phyloP scores from a whole-genome alignment of 768 basidiomycete species.

The Hygrophorus russula region DNA sequence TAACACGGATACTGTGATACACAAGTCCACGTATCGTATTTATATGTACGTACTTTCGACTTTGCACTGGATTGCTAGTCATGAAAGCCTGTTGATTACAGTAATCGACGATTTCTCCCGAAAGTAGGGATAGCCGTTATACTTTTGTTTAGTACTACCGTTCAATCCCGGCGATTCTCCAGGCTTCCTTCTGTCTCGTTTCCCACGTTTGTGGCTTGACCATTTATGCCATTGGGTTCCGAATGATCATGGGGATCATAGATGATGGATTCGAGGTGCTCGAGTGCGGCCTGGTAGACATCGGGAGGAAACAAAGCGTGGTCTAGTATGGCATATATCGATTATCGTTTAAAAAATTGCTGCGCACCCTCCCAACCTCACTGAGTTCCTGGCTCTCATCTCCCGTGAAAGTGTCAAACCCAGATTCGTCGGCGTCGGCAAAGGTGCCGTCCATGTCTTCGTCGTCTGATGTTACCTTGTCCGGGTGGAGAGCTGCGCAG shows the following conservation, averaged over 20 bases:
- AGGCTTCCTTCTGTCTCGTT: background rate
- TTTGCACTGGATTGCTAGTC: too few species aligned
- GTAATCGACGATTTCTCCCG: too few species aligned
- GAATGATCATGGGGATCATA: slow-evolving; percentile 31
- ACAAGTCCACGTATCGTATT: too few species aligned
- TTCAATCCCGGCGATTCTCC: slow-evolving; percentile 6
- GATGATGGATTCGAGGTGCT: slow-evolving; percentile 75
- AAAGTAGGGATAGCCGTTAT: background rate
- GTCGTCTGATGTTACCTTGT: slow-evolving; percentile 25
- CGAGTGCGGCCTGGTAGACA: slow-evolving; percentile 59
- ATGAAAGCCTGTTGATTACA: too few species aligned
- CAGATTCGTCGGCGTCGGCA: slow-evolving; percentile 33
- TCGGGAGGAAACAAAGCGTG: slow-evolving; percentile 9
- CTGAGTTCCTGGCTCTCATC: slow-evolving; percentile 64
- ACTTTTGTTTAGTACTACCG: background rate
- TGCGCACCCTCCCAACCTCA: slow-evolving; percentile 90
- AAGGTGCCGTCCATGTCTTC: slow-evolving; percentile 48
- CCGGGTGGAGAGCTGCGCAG: slow-evolving; percentile 82
- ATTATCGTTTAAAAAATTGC: slow-evolving; percentile 65
- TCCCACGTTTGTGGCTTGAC: background rate
- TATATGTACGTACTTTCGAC: too few species aligned
- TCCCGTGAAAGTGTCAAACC: slow-evolving; percentile 46
- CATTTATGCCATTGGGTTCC: background rate
- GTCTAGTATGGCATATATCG: slow-evolving; percentile 84
- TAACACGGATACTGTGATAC: too few species aligned